Conservation (phyloP, 75 land plant species). For the Cupressus sempervirens region DNA sequence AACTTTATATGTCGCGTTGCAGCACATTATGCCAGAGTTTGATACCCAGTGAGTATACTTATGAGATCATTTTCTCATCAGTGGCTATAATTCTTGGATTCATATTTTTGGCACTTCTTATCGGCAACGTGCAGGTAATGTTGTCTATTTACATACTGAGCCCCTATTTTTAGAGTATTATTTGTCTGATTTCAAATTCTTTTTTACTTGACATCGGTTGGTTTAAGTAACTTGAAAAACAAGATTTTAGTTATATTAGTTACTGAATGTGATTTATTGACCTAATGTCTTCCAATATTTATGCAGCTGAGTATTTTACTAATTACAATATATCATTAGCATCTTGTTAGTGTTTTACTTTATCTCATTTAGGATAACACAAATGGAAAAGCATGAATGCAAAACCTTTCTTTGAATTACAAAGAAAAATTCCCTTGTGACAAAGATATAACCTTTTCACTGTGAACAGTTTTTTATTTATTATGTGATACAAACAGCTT, state of each 20-base stretch:
- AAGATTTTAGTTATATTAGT: background rate
- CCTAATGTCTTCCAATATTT: background rate
- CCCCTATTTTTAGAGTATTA: background rate
- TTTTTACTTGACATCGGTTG: background rate
- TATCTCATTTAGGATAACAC: too few species aligned
- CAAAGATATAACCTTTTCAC: too few species aligned
- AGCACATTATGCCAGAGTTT: slow-evolving; percentile 72
- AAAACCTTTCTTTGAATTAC: too few species aligned
- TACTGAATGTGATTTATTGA: background rate
- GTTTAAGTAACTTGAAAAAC: background rate
- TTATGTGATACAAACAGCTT: too few species aligned
- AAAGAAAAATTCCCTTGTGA: too few species aligned
- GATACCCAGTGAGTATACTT: slow-evolving; percentile 47
- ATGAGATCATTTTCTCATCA: slow-evolving; percentile 61
- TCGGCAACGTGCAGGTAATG: slow-evolving; percentile 83
- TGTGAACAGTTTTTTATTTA: too few species aligned
- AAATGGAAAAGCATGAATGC: too few species aligned
- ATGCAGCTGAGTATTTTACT: background rate
- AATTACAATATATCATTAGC: background rate
- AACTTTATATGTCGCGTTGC: slow-evolving; percentile 5
- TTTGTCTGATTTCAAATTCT: background rate
- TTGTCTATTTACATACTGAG: background rate
- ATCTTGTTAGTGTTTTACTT: too few species aligned
- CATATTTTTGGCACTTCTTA: slow-evolving; percentile 63
- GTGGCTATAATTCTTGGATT: slow-evolving; percentile 54